These are phyloP conservation scores for Geosmithia putterillii DNA, from an alignment of 2,329 filamentous ascomycete species.

Conservation along the genomic window DNA sequence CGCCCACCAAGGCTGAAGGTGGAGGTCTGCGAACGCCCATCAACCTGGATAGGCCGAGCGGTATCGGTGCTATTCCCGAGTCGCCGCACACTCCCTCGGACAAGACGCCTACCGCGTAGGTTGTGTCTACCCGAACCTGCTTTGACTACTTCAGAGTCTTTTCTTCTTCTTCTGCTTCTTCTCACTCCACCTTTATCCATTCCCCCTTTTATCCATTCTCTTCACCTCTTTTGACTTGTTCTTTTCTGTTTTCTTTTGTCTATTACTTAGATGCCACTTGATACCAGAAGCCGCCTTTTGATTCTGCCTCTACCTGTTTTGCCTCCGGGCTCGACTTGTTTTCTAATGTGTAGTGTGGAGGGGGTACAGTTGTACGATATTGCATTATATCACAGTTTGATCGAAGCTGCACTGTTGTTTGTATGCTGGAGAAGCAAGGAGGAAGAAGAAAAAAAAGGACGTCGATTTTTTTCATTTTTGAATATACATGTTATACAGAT, in stretches of 20 bases:
- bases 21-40: background rate
- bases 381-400: too few species aligned
- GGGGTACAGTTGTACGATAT: background rate
- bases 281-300: conserved; percentile 1
- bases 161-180: background rate
- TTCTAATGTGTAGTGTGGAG: background rate
- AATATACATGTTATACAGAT: background rate
- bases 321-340: background rate
- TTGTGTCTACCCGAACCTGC: too few species aligned
- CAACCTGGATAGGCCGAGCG: background rate
- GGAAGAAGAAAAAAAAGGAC: background rate
- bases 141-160: too few species aligned
- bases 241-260: background rate
- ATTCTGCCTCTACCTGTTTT: background rate
- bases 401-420: too few species aligned
- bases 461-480: background rate
- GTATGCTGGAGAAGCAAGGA: background rate
- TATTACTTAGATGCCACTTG: background rate
- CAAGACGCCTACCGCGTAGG: background rate
- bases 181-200: background rate
- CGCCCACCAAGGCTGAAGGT: conserved; percentile 6
- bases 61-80: background rate
- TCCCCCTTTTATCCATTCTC: background rate
- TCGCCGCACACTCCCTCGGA: background rate
- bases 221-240: background rate